Evolutionary conservation across 805 yeast genomes (phyloP).

Genomic region (Yarrowia sp.): DNA sequence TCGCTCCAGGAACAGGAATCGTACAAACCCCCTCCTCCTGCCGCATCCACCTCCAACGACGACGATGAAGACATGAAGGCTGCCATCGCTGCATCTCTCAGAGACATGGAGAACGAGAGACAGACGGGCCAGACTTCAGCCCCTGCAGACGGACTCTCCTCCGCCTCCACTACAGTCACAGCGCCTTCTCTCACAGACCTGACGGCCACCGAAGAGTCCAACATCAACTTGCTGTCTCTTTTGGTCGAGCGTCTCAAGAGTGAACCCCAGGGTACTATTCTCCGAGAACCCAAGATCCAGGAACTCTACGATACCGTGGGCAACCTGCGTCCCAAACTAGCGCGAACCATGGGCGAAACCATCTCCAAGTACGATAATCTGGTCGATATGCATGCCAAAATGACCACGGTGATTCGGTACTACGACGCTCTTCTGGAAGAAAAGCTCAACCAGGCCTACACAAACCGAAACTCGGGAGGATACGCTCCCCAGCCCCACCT

Average conservation of each 20-base stretch:
- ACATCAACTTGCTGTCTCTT: conserved; percentile 72
- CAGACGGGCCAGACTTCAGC: not conserved
- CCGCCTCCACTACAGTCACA: conserved; percentile 12
- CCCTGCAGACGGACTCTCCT: not conserved
- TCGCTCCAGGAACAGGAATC: conserved; percentile 64
- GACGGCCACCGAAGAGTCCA: conserved; percentile 70
- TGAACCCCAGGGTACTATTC: conserved; percentile 56
- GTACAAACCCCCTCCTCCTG: conserved; percentile 47
- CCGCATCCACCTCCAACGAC: conserved; percentile 55
- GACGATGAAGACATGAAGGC: conserved; percentile 90
- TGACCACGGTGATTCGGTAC: conserved; percentile 74
- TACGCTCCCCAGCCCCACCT: conserved; percentile 10
- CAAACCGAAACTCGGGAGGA: not conserved
- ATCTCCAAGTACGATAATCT: conserved; percentile 67
- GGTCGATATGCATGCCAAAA: conserved; percentile 76
- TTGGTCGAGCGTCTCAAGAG: conserved; percentile 61
- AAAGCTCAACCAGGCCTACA: conserved; percentile 54
- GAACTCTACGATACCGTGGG: conserved; percentile 66
- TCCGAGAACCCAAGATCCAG: conserved; percentile 59
- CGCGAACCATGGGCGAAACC: conserved; percentile 63
- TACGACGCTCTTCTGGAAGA: conserved; percentile 77
- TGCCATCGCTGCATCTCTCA: conserved; percentile 90
- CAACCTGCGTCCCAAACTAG: conserved; percentile 71
- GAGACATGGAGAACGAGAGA: conserved; percentile 62
- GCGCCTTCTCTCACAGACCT: conserved; percentile 50